A percentile compares a stretch with the other conserved stretches of the same genome.
Evolutionary conservation across 441 rosid species (phyloP).

Genomic region (Euphorbia celastroides): DNA sequence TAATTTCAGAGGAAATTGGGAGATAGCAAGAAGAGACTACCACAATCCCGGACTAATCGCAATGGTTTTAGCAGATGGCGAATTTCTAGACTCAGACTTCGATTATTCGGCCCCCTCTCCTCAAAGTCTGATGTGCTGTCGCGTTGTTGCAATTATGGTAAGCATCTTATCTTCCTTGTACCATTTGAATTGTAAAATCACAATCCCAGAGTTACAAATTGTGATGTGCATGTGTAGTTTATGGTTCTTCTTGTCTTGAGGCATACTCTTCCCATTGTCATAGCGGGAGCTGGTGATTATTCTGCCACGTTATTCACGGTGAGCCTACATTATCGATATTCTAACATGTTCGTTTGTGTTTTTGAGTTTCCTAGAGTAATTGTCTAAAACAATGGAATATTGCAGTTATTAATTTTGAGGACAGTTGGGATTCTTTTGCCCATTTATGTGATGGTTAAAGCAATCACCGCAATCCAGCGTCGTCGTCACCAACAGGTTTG

Average conservation of each 20-base stretch:
- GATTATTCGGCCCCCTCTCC: slow-evolving; percentile 39
- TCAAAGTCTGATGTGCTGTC: slow-evolving; percentile 61
- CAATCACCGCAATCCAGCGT: slow-evolving; percentile 43
- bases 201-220: not conserved
- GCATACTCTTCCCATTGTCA: slow-evolving; percentile 57
- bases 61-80: slow-evolving; percentile 34
- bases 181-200: not conserved
- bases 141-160: slow-evolving; percentile 61
- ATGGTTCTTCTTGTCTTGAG: slow-evolving; percentile 62
- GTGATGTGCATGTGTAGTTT: slow-evolving; percentile 39
- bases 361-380: too few relatives aligned
- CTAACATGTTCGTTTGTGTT: too few relatives aligned
- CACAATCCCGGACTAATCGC: slow-evolving; percentile 39
- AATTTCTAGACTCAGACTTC: slow-evolving; percentile 33
- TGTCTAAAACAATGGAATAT: not conserved
- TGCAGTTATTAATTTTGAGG: slow-evolving; percentile 53
- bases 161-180: too few relatives aligned
- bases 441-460: slow-evolving; percentile 47
- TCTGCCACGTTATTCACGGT: slow-evolving; percentile 52
- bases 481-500: slow-evolving; percentile 46
- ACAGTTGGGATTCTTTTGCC: slow-evolving; percentile 63
- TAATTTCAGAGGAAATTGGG: slow-evolving; percentile 54
- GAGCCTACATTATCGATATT: slow-evolving; percentile 14
- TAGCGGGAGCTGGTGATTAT: slow-evolving; percentile 49
- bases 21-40: slow-evolving; percentile 47